Base-by-base conservation (phyloP, 805 yeast species). In the Ogataea siamensis region DNA sequence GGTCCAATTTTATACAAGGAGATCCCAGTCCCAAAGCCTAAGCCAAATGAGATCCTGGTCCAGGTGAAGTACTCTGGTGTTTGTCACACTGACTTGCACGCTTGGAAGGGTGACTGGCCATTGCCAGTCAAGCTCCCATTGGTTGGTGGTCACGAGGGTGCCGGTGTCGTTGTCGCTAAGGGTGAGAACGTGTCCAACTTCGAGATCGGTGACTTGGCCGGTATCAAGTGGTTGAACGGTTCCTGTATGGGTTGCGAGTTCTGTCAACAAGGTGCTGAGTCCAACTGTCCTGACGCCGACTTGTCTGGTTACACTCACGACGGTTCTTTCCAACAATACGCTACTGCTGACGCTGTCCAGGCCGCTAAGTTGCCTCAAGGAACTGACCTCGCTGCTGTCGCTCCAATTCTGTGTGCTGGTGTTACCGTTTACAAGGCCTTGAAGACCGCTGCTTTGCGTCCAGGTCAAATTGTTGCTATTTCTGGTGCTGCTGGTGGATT, bases 61-160 rank as follows among this genome's bases (percentile, higher is more conserved):
- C 76, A 85, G 63, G 79, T 86, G 65, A 76, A 76, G 66, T 85
- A 78, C 74, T 76, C 91, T 23, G 95, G 95, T 63, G 91, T 85
- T 42, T 85, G 95, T 65, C 94, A 86, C 74, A 83, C 93, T 27
- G 95, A 85, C 60, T 74, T 85, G 63, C 94, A 85, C 71, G 91
- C 88, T 43, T 83, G 87, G 86, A 74, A 82, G 62, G 93, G 91
- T 54, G 94, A 86, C 70, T 84, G 91, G 89, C 88, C 89, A 39
- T 68, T 80, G 63, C 73, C 66, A 46, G 74, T 80, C 51, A 78
- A 78, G 59, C 69, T 78, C 43, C 87, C 87, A 26, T 66, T 80
- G 51, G 85, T 82, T 33, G 88, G 87, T 45, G 89, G 89, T 51
- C 89, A 83, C 68, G 89, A 83, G 64, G 89, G 88, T 65, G 87